Percentiles rank a stretch among this genome's conserved stretches.
These are phyloP conservation scores for Scutellaria barbata DNA, from an alignment of 257 asterid genomes.

Conservation along the genomic window DNA sequence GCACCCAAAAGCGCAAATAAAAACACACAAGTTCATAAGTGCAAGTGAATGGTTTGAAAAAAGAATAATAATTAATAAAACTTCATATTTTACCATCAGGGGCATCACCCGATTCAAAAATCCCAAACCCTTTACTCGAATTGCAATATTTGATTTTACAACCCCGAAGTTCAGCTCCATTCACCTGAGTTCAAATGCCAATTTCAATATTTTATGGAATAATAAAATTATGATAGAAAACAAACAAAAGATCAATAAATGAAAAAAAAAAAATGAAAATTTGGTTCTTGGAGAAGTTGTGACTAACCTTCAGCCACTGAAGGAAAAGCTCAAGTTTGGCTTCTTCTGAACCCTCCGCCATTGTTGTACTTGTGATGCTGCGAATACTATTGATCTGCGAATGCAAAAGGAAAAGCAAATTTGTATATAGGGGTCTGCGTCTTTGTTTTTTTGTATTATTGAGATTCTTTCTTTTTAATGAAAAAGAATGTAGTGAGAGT, in stretches of 20 bases:
- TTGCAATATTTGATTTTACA: constrained; percentile 76
- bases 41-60: neutral
- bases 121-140: constrained; percentile 78
- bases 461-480: too few relatives aligned
- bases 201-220: neutral
- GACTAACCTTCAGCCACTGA: constrained; percentile 74
- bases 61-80: neutral
- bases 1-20: neutral
- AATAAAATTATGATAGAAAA: neutral
- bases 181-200: constrained; percentile 55
- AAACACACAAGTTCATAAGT: neutral
- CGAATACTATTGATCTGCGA: too few relatives aligned
- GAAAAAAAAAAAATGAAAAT: neutral
- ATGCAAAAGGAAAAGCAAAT: too few relatives aligned
- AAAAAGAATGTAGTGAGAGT: too few relatives aligned
- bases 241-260: neutral
- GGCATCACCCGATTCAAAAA: constrained; percentile 61
- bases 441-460: neutral
- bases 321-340: constrained; percentile 74
- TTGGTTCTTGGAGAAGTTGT: neutral
- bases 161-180: constrained; percentile 75
- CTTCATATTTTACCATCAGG: constrained; percentile 56
- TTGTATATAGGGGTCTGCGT: neutral
- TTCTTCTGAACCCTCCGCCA: constrained; percentile 63
- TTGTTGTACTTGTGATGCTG: constrained; percentile 38